Evolutionary conservation across 164 flowering plant species (phyloP).

Genomic region (Sedum album): DNA sequence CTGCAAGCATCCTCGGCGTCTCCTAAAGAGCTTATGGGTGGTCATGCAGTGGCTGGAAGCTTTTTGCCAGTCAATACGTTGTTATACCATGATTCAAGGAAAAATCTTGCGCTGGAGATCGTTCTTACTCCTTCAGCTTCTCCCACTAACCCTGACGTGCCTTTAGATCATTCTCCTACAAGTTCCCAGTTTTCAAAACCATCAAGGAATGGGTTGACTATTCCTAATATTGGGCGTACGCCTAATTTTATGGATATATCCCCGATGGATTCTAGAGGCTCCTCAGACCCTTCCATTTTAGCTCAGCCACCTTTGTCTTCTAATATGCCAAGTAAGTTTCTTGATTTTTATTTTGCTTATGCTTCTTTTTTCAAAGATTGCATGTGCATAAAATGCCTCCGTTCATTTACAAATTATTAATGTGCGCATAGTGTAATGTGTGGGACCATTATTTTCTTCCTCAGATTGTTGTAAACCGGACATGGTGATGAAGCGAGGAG

Average conservation of each 20-base stretch:
- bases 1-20: conserved; percentile 20
- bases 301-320: conserved; percentile 79
- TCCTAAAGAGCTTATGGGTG: conserved; percentile 15
- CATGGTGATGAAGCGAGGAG: conserved; percentile 65
- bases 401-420: not conserved
- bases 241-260: conserved; percentile 31
- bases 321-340: conserved; percentile 38
- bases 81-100: conserved; percentile 16
- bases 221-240: conserved; percentile 25
- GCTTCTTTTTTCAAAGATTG: not conserved
- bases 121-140: conserved; percentile 24
- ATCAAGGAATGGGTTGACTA: conserved; percentile 22
- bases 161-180: conserved; percentile 40
- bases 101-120: conserved; percentile 24
- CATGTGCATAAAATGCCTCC: not conserved
- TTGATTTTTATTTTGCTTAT: not conserved
- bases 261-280: conserved; percentile 35
- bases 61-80: conserved; percentile 36
- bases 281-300: conserved; percentile 39
- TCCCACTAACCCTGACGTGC: conserved; percentile 36
- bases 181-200: conserved; percentile 44
- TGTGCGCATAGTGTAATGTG: not conserved
- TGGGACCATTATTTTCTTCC: not conserved
- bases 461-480: conserved; percentile 76
- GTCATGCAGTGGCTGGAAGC: conserved; percentile 23